phyloP scores from a whole-genome alignment of 371 early-diverging fungal genomes.

The Mucor plumbeus region DNA sequence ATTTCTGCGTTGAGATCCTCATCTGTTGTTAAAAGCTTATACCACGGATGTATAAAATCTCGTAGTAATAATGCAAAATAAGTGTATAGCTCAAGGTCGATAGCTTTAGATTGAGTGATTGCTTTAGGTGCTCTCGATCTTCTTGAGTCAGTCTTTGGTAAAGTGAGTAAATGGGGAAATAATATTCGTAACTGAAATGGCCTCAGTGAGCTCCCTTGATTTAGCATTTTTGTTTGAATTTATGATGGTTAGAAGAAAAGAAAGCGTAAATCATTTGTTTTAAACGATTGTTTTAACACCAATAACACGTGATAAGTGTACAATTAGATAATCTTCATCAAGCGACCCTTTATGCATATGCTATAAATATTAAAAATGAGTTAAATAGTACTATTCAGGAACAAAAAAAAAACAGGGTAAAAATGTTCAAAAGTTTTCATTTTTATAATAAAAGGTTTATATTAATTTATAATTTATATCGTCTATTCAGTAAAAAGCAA shows the following conservation, averaged over 20 bases:
- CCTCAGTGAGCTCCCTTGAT: constrained; percentile 23
- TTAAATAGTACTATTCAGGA: too few relatives aligned
- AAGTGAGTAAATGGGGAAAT: constrained; percentile 46
- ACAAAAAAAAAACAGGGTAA: too few relatives aligned
- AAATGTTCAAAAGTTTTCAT: too few relatives aligned
- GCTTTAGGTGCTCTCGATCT: constrained; percentile 39
- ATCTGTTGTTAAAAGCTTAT: constrained; percentile 56
- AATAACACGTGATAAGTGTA: constrained; percentile 3
- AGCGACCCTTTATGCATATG: neutral
- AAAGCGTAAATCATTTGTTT: neutral
- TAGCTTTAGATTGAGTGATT: constrained; percentile 48
- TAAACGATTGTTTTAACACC: neutral
- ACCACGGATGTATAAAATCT: constrained; percentile 71
- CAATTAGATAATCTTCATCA: neutral
- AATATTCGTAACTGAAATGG: constrained; percentile 48
- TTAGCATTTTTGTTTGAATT: constrained; percentile 1
- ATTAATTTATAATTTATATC: neutral
- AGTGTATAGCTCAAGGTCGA: constrained; percentile 64
- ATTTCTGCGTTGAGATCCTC: constrained; percentile 57
- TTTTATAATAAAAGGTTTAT: too few relatives aligned
- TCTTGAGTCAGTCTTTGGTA: constrained; percentile 48
- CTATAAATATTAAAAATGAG: too few relatives aligned
- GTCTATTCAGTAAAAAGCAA: neutral
- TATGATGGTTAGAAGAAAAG: neutral
- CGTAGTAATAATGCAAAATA: constrained; percentile 61